Evolutionary conservation across 2,329 filamentous ascomycete species (phyloP).

Genomic region (Aureobasidium sp.): DNA sequence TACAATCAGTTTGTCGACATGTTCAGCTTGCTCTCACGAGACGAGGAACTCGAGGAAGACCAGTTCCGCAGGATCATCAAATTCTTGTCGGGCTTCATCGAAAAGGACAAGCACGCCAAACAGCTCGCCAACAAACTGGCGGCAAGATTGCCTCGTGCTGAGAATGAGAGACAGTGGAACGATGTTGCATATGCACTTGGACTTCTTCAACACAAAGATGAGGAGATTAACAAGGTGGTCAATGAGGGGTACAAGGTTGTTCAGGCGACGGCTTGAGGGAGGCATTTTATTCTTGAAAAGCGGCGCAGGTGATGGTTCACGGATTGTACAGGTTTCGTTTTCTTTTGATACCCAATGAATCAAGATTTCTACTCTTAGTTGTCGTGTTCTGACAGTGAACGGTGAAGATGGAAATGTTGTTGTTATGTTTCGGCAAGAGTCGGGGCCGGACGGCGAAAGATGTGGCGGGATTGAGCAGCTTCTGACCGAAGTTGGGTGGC

Average conservation of each 20-base stretch:
- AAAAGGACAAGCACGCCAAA: slow-evolving; percentile 98
- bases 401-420: no score
- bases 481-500: background rate
- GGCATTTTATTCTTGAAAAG: background rate
- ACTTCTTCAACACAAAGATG: slow-evolving; percentile 84
- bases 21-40: slow-evolving; percentile 86
- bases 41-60: slow-evolving; percentile 73
- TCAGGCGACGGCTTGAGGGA: slow-evolving; percentile 33
- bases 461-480: background rate
- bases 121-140: slow-evolving; percentile 90
- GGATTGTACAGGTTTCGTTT: slow-evolving; percentile 4
- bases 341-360: slow-evolving; percentile 11
- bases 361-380: background rate
- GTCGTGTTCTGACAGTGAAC: background rate
- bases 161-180: slow-evolving; percentile 93
- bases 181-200: slow-evolving; percentile 91
- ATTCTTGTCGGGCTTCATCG: slow-evolving; percentile 91
- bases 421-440: slow-evolving; percentile 3
- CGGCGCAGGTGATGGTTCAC: background rate
- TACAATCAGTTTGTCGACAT: slow-evolving; percentile 99
- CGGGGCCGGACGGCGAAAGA: background rate
- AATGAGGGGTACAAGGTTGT: slow-evolving; percentile 61
- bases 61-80: slow-evolving; percentile 79
- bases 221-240: slow-evolving; percentile 74
- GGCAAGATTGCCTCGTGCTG: slow-evolving; percentile 74